Evolutionary conservation across 495 filamentous ascomycete species (phyloP).

Genomic region (Lepraria neglecta): DNA sequence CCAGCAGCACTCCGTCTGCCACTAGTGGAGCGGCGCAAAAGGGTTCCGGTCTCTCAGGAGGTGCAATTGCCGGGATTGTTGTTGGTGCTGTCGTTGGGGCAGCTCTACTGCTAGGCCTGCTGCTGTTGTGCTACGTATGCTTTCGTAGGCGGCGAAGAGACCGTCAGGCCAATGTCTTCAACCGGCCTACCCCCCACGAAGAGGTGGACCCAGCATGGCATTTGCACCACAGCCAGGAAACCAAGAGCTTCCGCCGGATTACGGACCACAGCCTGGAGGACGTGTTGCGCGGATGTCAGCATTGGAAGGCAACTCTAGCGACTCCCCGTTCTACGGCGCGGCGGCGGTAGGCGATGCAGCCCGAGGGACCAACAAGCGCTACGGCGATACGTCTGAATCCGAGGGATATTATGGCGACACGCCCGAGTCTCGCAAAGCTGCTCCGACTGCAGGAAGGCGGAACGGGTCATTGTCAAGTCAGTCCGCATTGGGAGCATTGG

Average conservation of each 20-base stretch:
- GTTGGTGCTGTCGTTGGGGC: conserved; percentile 70
- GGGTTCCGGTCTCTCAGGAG: conserved; percentile 59
- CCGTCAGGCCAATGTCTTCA: conserved; percentile 62
- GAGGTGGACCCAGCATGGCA: conserved; percentile 48
- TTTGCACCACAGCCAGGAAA: conserved; percentile 32
- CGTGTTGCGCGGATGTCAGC: conserved; percentile 95
- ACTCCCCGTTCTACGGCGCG: conserved; percentile 50
- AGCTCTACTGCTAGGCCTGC: conserved; percentile 58
- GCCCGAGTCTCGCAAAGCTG: conserved; percentile 61
- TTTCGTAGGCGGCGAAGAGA: conserved; percentile 53
- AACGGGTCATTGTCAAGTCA: conserved; percentile 86
- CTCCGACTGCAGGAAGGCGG: conserved; percentile 63
- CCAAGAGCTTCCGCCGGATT: conserved; percentile 48
- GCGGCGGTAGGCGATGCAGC: conserved; percentile 33
- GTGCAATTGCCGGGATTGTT: conserved; percentile 84
- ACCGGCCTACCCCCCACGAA: conserved; percentile 74
- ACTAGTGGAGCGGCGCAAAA: conserved; percentile 31
- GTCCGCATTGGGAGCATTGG: conserved; percentile 63
- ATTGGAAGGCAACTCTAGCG: conserved; percentile 62
- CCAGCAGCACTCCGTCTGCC: conserved; percentile 40
- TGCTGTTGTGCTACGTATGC: conserved; percentile 47
- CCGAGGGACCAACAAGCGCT: conserved; percentile 42
- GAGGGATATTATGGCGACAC: conserved; percentile 75
- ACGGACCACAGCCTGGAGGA: conserved; percentile 74
- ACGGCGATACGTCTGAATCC: conserved; percentile 70